Conservation (phyloP, 306 rosid species). For the Geum urbanum region DNA sequence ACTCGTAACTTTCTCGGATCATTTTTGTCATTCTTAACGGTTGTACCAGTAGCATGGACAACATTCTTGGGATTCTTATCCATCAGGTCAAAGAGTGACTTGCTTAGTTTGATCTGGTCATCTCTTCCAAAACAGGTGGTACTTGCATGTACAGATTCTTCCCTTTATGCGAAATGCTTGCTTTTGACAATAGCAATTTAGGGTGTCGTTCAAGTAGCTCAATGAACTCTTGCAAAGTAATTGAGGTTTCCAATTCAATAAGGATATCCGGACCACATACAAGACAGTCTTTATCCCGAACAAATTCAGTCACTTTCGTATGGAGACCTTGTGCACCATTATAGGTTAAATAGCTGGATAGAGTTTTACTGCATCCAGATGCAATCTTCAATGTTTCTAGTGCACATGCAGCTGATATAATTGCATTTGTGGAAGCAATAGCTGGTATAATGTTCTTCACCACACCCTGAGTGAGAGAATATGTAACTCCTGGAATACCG, state of each 20-base stretch:
- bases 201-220: conserved; percentile 78
- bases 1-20: conserved; percentile 74
- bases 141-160: conserved; percentile 94
- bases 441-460: conserved; percentile 98
- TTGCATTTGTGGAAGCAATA: conserved; percentile 96
- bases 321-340: conserved; percentile 93
- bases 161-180: conserved; percentile 68
- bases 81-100: conserved; percentile 64
- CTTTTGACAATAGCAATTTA: conserved; percentile 62
- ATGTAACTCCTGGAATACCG: conserved; percentile 95
- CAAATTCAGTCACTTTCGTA: conserved; percentile 86
- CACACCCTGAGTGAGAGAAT: conserved; percentile 94
- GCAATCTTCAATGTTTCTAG: conserved; percentile 87
- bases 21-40: too few species aligned
- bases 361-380: conserved; percentile 92
- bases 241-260: conserved; percentile 79
- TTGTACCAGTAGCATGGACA: conserved; percentile 65
- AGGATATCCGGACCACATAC: conserved; percentile 91
- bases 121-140: conserved; percentile 89
- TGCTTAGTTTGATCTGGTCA: conserved; percentile 82
- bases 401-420: conserved; percentile 93
- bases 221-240: conserved; percentile 81
- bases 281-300: conserved; percentile 83
- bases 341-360: conserved; percentile 90
- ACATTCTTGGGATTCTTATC: conserved; percentile 59